Base-by-base conservation (phyloP, 306 rosid species). In the Ammopiptanthus mongolicus region DNA sequence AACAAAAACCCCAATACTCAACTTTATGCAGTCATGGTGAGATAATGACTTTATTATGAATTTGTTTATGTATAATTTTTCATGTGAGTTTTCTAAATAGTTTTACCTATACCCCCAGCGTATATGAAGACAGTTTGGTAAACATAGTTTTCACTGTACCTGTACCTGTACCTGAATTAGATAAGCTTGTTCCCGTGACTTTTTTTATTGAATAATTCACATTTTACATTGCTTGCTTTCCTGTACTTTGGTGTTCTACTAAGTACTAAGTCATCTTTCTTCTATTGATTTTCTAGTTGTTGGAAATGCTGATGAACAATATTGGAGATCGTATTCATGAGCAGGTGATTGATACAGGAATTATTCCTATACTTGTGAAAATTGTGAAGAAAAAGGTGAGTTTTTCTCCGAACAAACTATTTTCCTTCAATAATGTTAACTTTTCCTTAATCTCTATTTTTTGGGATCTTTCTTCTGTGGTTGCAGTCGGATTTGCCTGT, bases 231-330 rank as follows among this genome's bases (percentile, higher is more conserved):
- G 48, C 2, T 17, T 65, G 21, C 31, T 55, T 41, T 71, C 64
- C 10, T 82, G 53, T 57, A 14, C 31, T 18, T 53, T 51, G 6
- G 14, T 51, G 61, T 37, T 47, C 36, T 67, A 56, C 61, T 37
- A n/a, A 65, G 66, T 67, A 56, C 61, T 37, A n/a, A 65, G 66
- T 5, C 55, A 18, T 67, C 68, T 9, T 62, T 60, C 15, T 12
- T 75, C 50, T 36, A 10, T 74, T 69, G 34, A 46, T 62, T 78
- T 74, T 80, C 84, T 72, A 90, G 92, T 82, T 90, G 74, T 77
- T 90, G 83, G 96, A 90, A 82, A 82, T 87, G 96, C 75, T 90
- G 83, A 86, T 90, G 92, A 90, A 86, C 89, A 90, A 90, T 71
- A 84, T 84, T 61, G 96, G 96, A 73, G 96, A 90, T 53, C 62